Base-by-base conservation (phyloP, 108 stramenopile genomes). In the Skeletonema costatum region DNA sequence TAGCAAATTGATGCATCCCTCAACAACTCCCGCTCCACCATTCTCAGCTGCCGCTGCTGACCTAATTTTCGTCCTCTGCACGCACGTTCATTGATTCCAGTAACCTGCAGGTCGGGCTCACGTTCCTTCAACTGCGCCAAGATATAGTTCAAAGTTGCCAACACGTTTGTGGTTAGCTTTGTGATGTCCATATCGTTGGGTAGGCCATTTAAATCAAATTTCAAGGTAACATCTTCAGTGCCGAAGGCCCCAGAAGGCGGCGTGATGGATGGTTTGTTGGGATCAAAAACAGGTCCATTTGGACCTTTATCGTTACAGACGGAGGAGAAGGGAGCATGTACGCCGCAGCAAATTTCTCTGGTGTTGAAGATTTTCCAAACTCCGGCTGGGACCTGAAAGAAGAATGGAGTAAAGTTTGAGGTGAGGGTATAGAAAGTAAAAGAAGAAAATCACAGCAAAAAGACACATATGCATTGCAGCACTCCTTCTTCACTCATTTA, bases 381-480 rank as follows among this genome's bases (percentile, higher is more conserved):
- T 38, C 60, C 77, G 48, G 83, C 60, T 21, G 76, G 81, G 2
- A 83, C 63, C 38, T 87, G 32, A 48, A 71, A 46, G 29, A 11
- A 1, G n/a, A n/a, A n/a, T n/a, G n/a, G n/a, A n/a, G n/a, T n/a
- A n/a, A 41, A 41, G 11, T 41, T 41, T 41, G 11, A 41, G 39
- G 39, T 41, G 39, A 41, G 39, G 11, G 11, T 41, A 11, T 9
- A 36, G 36, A 36, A 36, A 5, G 39, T 41, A 11, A 11, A 10
- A 41, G 39, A 9, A 41, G 7, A n/a, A n/a, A n/a, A n/a, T n/a
- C n/a, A n/a, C n/a, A n/a, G n/a, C n/a, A n/a, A n/a, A n/a, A n/a
- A n/a, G n/a, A n/a, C n/a, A n/a, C n/a, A n/a, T 0, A 39, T 9
- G 12, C 12, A 41, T 41, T 41, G 8, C 38, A 0, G 38, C 38